A percentile compares a stretch with the other conserved stretches of the same genome.
phyloP scores from a whole-genome alignment of 495 filamentous ascomycete genomes.

The Penicillium dipodomyicola region DNA sequence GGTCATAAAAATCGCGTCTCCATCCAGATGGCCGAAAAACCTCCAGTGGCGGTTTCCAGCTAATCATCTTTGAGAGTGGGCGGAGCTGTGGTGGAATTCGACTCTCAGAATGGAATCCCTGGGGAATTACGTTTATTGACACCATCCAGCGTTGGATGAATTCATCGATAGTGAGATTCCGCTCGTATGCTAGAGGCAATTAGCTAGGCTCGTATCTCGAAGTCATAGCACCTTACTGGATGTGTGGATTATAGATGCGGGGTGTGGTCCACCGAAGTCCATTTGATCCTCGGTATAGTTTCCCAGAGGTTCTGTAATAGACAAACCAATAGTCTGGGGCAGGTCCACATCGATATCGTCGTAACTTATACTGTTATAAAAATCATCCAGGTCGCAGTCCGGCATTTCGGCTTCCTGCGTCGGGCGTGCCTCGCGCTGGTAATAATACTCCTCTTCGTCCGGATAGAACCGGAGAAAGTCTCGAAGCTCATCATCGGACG shows the following conservation, averaged over 20 bases:
- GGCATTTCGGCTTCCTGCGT: conserved; percentile 13
- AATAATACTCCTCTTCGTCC: conserved; percentile 29
- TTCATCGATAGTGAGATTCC: conserved; percentile 45
- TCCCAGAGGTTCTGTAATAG: conserved; percentile 7
- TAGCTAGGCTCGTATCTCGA: background rate
- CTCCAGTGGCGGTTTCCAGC: conserved; percentile 41
- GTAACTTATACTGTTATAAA: conserved; percentile 31
- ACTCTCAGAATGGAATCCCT: conserved; percentile 22
- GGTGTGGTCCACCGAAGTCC: conserved; percentile 23
- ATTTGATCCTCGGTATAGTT: conserved; percentile 3
- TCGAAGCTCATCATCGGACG: conserved; percentile 30
- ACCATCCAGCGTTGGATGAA: conserved; percentile 45
- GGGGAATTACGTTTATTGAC: conserved; percentile 22
- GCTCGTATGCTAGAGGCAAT: conserved; percentile 36
- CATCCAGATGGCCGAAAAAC: conserved; percentile 45
- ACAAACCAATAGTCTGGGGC: conserved; percentile 6
- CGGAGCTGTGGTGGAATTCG: conserved; percentile 23
- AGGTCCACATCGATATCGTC: conserved; percentile 20
- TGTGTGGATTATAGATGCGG: conserved; percentile 34
- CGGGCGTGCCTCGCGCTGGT: conserved; percentile 12
- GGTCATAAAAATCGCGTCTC: conserved; percentile 60
- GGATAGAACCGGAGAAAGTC: conserved; percentile 41
- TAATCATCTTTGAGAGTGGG: conserved; percentile 32
- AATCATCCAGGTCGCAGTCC: conserved; percentile 38
- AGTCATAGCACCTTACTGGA: conserved; percentile 32